A percentile compares a stretch with the other conserved stretches of the same genome.
These are phyloP conservation scores for Trichoderma parareesei DNA, from an alignment of 495 filamentous ascomycete genomes.

Conservation along the genomic window DNA sequence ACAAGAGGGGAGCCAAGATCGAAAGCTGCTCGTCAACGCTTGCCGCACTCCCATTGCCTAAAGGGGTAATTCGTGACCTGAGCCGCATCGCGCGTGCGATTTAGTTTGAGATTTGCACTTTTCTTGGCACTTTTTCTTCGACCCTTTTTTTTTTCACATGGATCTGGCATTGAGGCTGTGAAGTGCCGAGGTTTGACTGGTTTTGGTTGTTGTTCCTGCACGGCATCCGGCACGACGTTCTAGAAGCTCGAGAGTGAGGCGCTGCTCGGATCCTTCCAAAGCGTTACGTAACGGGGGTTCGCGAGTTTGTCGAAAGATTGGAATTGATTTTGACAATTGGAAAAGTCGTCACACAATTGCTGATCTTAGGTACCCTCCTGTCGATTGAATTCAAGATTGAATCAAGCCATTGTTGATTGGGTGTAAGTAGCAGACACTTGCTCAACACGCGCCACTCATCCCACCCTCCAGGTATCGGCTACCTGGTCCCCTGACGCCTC, in stretches of 20 bases:
- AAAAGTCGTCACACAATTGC: no score
- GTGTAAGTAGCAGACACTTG: no score
- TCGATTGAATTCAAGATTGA: no score
- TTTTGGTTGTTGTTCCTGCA: not conserved
- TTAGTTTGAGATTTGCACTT: constrained; percentile 2
- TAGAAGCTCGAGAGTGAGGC: not conserved
- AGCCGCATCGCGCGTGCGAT: not conserved
- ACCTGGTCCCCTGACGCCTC: not conserved
- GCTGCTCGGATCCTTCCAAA: not conserved
- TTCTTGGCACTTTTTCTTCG: not conserved
- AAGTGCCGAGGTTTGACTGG: no score
- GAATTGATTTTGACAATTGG: no score
- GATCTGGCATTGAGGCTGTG: no score
- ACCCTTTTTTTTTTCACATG: no score
- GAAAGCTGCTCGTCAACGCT: not conserved
- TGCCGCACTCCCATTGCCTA: not conserved
- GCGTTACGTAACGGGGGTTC: not conserved
- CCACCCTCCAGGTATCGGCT: not conserved
- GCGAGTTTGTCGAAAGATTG: not conserved
- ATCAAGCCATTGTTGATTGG: no score
- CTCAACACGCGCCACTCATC: not conserved
- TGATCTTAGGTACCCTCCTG: no score
- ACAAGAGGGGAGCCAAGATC: not conserved
- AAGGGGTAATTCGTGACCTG: not conserved
- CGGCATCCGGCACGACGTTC: not conserved